Percentiles rank a stretch among this genome's conserved stretches.
Evolutionary conservation across 805 yeast species (phyloP).

Genomic region (Metschnikowia noctiluminum): DNA sequence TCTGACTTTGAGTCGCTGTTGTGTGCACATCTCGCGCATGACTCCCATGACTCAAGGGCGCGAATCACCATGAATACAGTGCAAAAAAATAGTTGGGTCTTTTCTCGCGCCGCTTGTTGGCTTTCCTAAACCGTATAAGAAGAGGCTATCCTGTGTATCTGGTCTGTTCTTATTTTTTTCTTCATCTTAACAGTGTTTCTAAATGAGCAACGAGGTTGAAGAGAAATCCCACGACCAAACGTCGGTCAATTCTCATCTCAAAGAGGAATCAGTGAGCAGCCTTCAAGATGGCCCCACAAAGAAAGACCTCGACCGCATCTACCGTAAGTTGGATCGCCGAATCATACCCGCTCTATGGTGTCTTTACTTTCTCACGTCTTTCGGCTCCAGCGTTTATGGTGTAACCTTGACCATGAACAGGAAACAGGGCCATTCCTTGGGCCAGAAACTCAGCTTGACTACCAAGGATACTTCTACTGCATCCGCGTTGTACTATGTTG

Average conservation of each 20-base stretch:
- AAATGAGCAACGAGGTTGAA: slow-evolving; percentile 2
- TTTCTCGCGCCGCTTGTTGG: background rate
- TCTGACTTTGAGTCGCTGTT: slow-evolving; percentile 17
- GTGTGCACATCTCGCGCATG: slow-evolving; percentile 13
- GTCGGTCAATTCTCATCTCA: slow-evolving; percentile 4
- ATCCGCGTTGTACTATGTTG: slow-evolving; percentile 78
- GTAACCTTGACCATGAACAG: slow-evolving; percentile 76
- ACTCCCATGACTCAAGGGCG: slow-evolving; percentile 17
- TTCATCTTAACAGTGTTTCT: background rate
- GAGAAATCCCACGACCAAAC: slow-evolving; percentile 2
- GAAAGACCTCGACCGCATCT: slow-evolving; percentile 46
- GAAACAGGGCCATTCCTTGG: slow-evolving; percentile 57
- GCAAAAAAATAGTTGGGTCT: slow-evolving; percentile 5
- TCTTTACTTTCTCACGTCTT: slow-evolving; percentile 73
- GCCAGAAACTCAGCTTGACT: slow-evolving; percentile 47
- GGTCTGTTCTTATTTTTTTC: background rate
- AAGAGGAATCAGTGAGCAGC: slow-evolving; percentile 11
- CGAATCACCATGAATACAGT: slow-evolving; percentile 10
- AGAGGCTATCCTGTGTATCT: background rate
- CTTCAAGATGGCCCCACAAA: slow-evolving; percentile 1
- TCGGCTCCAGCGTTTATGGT: slow-evolving; percentile 76
- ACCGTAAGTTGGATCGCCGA: slow-evolving; percentile 61
- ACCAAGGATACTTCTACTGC: slow-evolving; percentile 66
- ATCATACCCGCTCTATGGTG: slow-evolving; percentile 84
- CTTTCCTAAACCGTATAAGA: background rate